Evolutionary conservation across 2,329 filamentous ascomycete species (phyloP), one percentile per base, ranked within the genome.

Genomic region (Arthrobotrys sinensis): DNA sequence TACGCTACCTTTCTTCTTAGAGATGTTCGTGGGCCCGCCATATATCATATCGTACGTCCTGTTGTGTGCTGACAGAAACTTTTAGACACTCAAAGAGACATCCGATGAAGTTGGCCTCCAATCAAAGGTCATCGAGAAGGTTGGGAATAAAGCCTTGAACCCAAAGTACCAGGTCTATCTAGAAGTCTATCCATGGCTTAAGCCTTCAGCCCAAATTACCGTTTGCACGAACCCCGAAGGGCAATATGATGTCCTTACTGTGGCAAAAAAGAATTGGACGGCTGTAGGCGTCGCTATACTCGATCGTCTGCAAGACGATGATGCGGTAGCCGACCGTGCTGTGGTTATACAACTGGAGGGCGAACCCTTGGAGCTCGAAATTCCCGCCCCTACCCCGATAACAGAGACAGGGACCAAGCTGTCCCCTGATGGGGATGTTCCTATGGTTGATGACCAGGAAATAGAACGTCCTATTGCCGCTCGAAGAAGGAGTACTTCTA

Each of bases 371-470:
- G 75, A 78, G 19, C 75, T 78, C 34, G 75, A 78, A 46, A 63
- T 78, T 34, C 75, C 75, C 14, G 55, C 52, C 1, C 67, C 67
- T 7, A 78, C 75, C 11, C 75, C 75, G 8, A 34, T 72, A n/a
- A 57, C 75, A 48, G 75, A 78, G 40, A 67, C 67, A 2, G 19
- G 48, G 1, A 50, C 55, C 45, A 78, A 78, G 57, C 21, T 63
- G 10, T 63, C 62, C 11, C 43, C 75, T 36, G 80, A 81, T 48
- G 80, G 80, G 19, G 81, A 82, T 60, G 67, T 81, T 16, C 64
- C 80, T 14, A 82, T 82, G 81, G 80, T 69, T 5, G 81, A 82
- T 19, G 80, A 79, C 40, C 79, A 81, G 16, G 77, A 69, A 36
- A 28, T 60, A 21, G 77, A 68, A 46, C 79, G 75, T 12, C 75